Base-by-base conservation (phyloP, 495 filamentous ascomycete genomes). In the Xylaria scruposa region DNA sequence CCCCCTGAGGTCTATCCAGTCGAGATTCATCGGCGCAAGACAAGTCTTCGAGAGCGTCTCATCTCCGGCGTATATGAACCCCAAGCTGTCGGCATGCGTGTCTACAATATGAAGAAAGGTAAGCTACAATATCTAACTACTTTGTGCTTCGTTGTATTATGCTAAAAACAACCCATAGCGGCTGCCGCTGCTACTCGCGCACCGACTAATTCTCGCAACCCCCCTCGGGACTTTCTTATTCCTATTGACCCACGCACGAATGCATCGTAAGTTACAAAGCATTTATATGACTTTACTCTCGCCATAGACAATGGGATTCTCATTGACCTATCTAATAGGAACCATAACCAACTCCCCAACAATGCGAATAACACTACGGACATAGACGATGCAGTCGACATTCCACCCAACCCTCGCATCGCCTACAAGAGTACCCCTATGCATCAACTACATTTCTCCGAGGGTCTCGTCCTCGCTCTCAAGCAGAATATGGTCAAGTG, bases 361-460 rank as follows among this genome's bases (percentile, higher is more conserved):
- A 53, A 4, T 21, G 4, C 17, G 24, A 26, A 46, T 19, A 66
- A 24, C 17, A 51, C 17, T 46, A 9, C 31, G 29, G 38, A 29
- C 31, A 19, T 1, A 31, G 4, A 36, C 31, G 51, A 51, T 38
- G 19, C 42, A 33, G 38, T 5, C 5, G 24, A 31, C 12, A 40
- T n/a, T 13, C 42, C 15, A 56, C 13, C 64, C 33, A 42, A 44
- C 66, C 66, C 21, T 17, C n/a, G n/a, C 40, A 69, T 60, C 40
- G 67, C 67, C 8, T 69, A 60, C 67, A 69, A 60, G 38, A 59
- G 40, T 24, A 69, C 67, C 5, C 67, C 67, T 10, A 4, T 60
- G 4, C 54, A 46, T 40, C 67, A 69, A 13, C 67, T 69, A 0
- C 29, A 69, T 13, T 69, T 59, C 40, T 26, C 67, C 40, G 42